Conservation (phyloP, 768 basidiomycete species). For the Boletus barrowsii region DNA sequence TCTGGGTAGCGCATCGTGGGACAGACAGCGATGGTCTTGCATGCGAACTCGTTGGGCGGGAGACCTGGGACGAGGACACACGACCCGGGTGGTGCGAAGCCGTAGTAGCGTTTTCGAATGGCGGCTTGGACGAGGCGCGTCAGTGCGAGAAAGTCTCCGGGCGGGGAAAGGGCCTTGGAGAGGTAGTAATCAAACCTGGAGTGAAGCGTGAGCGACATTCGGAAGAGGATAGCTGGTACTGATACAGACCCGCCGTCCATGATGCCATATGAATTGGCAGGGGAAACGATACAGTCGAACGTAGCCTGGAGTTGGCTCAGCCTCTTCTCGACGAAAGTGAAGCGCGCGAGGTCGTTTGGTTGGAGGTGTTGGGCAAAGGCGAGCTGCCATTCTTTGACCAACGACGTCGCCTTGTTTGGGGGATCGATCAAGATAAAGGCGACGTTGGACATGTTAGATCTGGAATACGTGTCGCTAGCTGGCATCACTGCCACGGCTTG, state of each 20-base stretch:
- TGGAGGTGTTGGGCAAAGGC: conserved; percentile 3
- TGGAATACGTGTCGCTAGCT: too few species aligned
- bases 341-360: conserved; percentile 1
- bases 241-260: conserved; percentile 8
- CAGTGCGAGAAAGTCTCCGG: not conserved
- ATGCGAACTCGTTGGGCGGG: conserved; percentile 1
- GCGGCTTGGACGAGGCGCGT: conserved; percentile 1
- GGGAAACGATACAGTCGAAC: conserved; percentile 8
- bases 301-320: not conserved
- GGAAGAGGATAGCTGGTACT: too few species aligned
- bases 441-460: not conserved
- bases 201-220: too few species aligned
- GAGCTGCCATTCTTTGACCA: conserved; percentile 1
- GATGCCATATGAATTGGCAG: conserved; percentile 7
- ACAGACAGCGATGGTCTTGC: conserved; percentile 24
- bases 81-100: conserved; percentile 6
- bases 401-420: not conserved
- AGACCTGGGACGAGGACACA: conserved; percentile 4
- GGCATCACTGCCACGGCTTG: too few species aligned
- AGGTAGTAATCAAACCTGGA: conserved; percentile 1
- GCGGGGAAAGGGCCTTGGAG: conserved; percentile 1
- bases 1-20: conserved; percentile 34
- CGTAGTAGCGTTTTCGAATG: conserved; percentile 3
- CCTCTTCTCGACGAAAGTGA: not conserved
- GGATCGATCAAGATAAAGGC: not conserved